Evolutionary conservation across 2,329 filamentous ascomycete genomes (phyloP).

Genomic region (Huntiella savannae): DNA sequence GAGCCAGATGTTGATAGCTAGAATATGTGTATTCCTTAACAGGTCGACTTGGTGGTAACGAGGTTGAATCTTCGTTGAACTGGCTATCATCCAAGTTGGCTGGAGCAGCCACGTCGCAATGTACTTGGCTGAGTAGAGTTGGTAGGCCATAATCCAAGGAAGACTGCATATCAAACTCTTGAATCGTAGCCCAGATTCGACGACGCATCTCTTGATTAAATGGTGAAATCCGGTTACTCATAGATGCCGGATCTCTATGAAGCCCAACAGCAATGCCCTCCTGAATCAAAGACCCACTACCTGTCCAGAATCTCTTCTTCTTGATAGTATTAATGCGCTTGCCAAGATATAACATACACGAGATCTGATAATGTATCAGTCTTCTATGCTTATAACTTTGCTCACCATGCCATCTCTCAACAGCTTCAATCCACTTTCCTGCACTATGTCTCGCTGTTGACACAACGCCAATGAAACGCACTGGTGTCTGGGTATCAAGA

Average conservation of each 20-base stretch:
- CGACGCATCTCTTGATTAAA: conserved; percentile 45
- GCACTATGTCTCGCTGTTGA: conserved; percentile 33
- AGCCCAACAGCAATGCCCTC: conserved; percentile 39
- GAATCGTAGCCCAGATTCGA: conserved; percentile 40
- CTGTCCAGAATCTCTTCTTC: conserved; percentile 46
- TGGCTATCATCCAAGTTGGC: conserved; percentile 39
- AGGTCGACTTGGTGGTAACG: conserved; percentile 32
- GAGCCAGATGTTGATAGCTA: conserved; percentile 38
- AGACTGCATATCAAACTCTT: conserved; percentile 42
- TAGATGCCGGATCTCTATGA: conserved; percentile 38
- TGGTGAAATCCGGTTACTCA: conserved; percentile 34
- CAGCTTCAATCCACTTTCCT: conserved; percentile 36
- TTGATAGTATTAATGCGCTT: conserved; percentile 44
- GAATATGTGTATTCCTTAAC: conserved; percentile 36
- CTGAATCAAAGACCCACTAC: conserved; percentile 34
- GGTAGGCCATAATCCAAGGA: conserved; percentile 42
- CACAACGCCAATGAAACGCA: conserved; percentile 38
- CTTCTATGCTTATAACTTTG: conserved; percentile 43
- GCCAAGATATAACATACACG: conserved; percentile 38
- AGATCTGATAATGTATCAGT: conserved; percentile 41
- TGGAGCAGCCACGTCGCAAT: conserved; percentile 35
- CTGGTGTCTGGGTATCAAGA: conserved; percentile 30
- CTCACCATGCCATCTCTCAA: conserved; percentile 32
- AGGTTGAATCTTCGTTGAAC: conserved; percentile 33
- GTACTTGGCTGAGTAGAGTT: conserved; percentile 35